phyloP scores from a whole-genome alignment of 129 eudicot genomes.

The Ambrosia artemisiifolia region DNA sequence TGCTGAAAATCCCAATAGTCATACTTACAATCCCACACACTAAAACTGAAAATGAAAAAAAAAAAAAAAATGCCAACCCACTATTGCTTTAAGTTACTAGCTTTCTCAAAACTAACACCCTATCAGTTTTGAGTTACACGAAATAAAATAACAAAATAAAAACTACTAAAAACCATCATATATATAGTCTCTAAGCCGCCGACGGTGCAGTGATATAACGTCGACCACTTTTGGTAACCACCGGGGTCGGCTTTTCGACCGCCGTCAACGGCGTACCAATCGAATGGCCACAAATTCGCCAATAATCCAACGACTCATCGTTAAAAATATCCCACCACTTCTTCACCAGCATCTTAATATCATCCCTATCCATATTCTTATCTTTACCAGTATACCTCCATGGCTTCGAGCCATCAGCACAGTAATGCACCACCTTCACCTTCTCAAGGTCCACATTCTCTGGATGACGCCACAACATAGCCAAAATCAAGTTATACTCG shows the following conservation, averaged over 20 bases:
- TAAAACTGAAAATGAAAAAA: background rate
- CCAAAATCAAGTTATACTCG: constrained; percentile 47
- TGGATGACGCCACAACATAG: constrained; percentile 74
- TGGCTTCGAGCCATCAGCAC: constrained; percentile 73
- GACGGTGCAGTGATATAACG: constrained; percentile 37
- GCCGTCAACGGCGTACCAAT: background rate
- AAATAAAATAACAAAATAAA: background rate
- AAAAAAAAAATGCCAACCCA: background rate
- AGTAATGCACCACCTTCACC: constrained; percentile 63
- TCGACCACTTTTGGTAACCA: constrained; percentile 15
- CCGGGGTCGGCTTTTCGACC: constrained; percentile 4
- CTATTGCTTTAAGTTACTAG: background rate
- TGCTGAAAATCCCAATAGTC: background rate
- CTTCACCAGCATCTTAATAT: constrained; percentile 49
- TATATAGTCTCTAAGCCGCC: constrained; percentile 34
- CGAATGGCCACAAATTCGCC: constrained; percentile 14
- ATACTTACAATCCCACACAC: background rate
- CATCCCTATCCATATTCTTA: constrained; percentile 55
- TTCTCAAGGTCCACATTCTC: constrained; percentile 49
- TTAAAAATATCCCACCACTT: constrained; percentile 65
- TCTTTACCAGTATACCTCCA: constrained; percentile 73
- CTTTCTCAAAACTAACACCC: background rate
- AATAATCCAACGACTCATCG: constrained; percentile 48
- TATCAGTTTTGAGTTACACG: background rate
- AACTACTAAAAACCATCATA: too few relatives aligned